These are phyloP conservation scores for Boletus semigastroideus DNA, from an alignment of 1,284 basidiomycete species.

Conservation along the genomic window DNA sequence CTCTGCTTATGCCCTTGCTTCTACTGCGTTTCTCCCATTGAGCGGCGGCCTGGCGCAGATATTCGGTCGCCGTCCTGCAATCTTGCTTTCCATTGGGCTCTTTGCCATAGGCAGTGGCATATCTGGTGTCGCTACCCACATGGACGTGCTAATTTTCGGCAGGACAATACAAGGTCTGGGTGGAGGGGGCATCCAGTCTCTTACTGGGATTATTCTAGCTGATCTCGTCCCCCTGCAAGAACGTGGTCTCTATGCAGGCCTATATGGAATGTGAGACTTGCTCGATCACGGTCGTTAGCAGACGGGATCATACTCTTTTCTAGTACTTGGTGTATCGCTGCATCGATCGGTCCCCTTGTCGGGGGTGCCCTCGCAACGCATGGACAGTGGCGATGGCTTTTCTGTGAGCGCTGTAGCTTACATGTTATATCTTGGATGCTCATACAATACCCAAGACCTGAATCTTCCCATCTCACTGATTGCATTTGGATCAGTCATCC, in stretches of 20 bases:
- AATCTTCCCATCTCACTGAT: constrained; percentile 16
- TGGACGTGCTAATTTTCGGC: too few species aligned
- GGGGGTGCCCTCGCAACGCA: constrained; percentile 38
- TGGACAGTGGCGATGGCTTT: constrained; percentile 43
- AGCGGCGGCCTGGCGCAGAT: too few species aligned
- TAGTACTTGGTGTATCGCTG: constrained; percentile 16
- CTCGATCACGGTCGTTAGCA: not conserved
- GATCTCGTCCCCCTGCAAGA: constrained; percentile 3
- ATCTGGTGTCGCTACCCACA: too few species aligned
- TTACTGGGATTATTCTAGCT: constrained; percentile 1
- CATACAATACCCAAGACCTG: constrained; percentile 8
- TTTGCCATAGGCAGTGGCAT: too few species aligned
- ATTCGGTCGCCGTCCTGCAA: too few species aligned
- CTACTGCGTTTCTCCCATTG: too few species aligned
- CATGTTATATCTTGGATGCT: not conserved
- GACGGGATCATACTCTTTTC: not conserved
- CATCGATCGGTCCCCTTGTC: constrained; percentile 34
- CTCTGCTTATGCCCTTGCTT: too few species aligned
- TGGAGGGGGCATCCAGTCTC: not conserved
- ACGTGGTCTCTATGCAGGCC: not conserved
- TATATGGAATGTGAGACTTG: not conserved
- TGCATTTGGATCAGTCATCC: constrained; percentile 1
- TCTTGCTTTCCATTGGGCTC: too few species aligned
- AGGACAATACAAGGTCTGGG: too few species aligned
- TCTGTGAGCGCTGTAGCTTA: constrained; percentile 25